phyloP scores from a whole-genome alignment of 352 stramenopile species.

The Elongisporangium anandrum region DNA sequence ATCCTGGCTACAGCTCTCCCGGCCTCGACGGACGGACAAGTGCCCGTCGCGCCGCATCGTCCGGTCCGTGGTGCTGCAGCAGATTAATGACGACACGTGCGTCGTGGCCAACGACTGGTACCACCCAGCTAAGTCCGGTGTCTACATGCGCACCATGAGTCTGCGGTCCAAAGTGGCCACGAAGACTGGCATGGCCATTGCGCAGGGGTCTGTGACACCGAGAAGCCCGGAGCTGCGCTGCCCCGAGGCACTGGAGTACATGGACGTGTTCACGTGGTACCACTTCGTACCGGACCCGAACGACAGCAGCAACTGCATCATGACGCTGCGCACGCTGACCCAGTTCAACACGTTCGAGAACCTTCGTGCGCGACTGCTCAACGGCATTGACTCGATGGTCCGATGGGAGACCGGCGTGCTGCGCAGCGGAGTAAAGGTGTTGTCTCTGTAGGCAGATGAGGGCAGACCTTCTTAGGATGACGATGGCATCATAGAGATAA shows the following conservation, averaged over 20 bases:
- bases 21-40: not conserved
- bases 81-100: slow-evolving; percentile 46
- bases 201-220: not conserved
- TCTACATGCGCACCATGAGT: slow-evolving; percentile 9
- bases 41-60: slow-evolving; percentile 15
- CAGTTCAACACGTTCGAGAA: not conserved
- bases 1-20: not conserved
- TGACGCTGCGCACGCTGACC: not conserved
- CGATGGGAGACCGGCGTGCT: not conserved
- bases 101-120: slow-evolving; percentile 37
- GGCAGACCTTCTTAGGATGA: too few relatives aligned
- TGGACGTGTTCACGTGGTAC: not conserved
- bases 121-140: slow-evolving; percentile 37
- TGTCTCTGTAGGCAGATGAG: not conserved
- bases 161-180: not conserved
- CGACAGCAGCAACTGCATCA: not conserved
- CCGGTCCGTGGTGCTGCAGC: slow-evolving; percentile 37
- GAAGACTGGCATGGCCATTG: not conserved
- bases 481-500: too few relatives aligned
- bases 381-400: not conserved
- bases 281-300: not conserved
- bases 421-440: not conserved
- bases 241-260: not conserved
- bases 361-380: not conserved
- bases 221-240: not conserved